Base-by-base conservation (phyloP, 305 asterid genomes). In the Solanum hybrid region DNA sequence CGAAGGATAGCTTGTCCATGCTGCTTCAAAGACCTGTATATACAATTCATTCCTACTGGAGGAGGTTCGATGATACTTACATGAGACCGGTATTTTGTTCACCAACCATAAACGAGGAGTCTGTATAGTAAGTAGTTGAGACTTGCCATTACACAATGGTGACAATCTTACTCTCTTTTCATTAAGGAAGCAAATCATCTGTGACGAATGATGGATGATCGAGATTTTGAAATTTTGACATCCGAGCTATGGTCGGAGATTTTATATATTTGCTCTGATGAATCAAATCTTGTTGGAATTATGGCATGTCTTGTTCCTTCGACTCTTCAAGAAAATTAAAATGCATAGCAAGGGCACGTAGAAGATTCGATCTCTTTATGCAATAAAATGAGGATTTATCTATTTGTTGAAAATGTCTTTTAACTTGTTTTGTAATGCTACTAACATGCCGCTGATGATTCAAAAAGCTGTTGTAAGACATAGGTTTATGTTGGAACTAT, bases 81-180 rank as follows among this genome's bases (percentile, higher is more conserved):
- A 97, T 97, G 99, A 94, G 98, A 89, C 99, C 99, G 0, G 73
- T 93, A 56, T 97, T 97, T 86, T 98, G 98, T 14, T 98, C 99
- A 13, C 91, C 99, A 1, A 91, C 29, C 31, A 91, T 88, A 88
- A 85, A 87, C 17, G 90, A 90, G 20, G 40, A 85, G 6, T 22
- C 92, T 5, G 72, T 89, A 56, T 90, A 88, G 79, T 4, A 85
- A 79, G 38, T 22, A 56, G n/a, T 38, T 4, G 12, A 56, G 32
- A 7, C 76, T 32, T 2, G 36, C 73, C 24, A 9, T 26, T 10
- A 46, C 32, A 27, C 16, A 14, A 17, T 10, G 40, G 87, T 46
- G 73, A 12, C 72, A 9, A 27, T 37, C 24, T 16, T 81, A 14
- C 69, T 40, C 66, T 40, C 36, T 26, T 38, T 79, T 37, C 73